These are phyloP conservation scores for Cicer chorassanicum DNA, from an alignment of 306 rosid genomes.

Conservation along the genomic window DNA sequence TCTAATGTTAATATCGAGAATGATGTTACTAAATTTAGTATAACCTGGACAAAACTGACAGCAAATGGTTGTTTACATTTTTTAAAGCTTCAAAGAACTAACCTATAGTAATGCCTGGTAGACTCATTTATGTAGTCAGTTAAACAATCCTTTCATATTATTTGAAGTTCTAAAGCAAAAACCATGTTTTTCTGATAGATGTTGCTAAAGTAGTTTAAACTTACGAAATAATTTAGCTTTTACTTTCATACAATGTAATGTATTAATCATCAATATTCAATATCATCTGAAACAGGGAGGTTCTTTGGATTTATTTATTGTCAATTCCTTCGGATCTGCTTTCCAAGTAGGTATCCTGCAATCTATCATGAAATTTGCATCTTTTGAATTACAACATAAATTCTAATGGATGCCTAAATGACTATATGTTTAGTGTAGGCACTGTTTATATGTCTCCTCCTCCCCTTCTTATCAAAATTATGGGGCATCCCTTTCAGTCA, in stretches of 20 bases:
- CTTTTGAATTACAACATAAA: background rate
- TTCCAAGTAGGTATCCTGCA: constrained; percentile 69
- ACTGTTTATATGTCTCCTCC: constrained; percentile 74
- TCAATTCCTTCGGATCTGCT: constrained; percentile 92
- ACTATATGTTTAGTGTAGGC: constrained; percentile 65
- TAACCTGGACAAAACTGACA: constrained; percentile 20
- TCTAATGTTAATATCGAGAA: constrained; percentile 22
- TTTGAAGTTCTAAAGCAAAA: constrained; percentile 33
- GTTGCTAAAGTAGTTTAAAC: constrained; percentile 34
- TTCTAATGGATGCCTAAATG: constrained; percentile 33
- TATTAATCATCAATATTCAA: constrained; percentile 34
- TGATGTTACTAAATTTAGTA: constrained; percentile 15
- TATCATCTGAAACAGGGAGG: constrained; percentile 70
- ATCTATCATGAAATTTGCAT: constrained; percentile 23
- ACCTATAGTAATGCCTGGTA: background rate
- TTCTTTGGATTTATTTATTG: constrained; percentile 82
- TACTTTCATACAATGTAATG: constrained; percentile 19
- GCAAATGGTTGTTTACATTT: background rate
- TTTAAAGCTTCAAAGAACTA: constrained; percentile 17
- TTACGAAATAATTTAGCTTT: background rate
- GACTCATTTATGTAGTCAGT: constrained; percentile 25
- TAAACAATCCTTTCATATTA: constrained; percentile 17
- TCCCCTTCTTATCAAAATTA: constrained; percentile 83
- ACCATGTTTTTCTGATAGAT: constrained; percentile 16
- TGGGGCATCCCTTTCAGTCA: constrained; percentile 88